phyloP scores from a whole-genome alignment of 1,139 yeast species.

The Kurtzmaniella quercitrusa region DNA sequence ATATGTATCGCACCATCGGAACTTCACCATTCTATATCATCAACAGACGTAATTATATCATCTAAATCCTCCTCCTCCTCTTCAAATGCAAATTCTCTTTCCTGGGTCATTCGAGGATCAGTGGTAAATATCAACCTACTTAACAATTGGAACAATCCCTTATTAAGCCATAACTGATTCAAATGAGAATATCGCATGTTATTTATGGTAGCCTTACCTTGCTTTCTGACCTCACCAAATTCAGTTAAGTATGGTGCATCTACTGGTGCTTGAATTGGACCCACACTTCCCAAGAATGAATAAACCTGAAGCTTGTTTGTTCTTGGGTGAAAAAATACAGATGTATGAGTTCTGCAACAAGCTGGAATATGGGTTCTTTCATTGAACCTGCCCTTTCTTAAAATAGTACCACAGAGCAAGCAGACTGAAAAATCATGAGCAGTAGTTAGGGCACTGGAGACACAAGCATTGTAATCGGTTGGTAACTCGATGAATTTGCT shows the following conservation, averaged over 20 bases:
- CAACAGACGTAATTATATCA: constrained; percentile 5
- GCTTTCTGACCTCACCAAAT: constrained; percentile 64
- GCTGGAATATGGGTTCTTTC: constrained; percentile 20
- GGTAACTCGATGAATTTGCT: constrained; percentile 36
- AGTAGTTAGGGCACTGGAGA: constrained; percentile 20
- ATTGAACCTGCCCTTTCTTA: constrained; percentile 14
- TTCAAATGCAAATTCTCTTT: constrained; percentile 3
- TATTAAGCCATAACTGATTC: constrained; percentile 57
- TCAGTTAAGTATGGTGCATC: constrained; percentile 67
- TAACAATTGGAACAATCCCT: constrained; percentile 39
- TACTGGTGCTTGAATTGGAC: constrained; percentile 27
- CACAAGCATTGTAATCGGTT: constrained; percentile 26
- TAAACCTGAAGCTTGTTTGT: constrained; percentile 33
- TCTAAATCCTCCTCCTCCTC: constrained; percentile 17
- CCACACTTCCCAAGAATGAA: constrained; percentile 22
- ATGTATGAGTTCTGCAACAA: constrained; percentile 24
- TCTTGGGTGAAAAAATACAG: constrained; percentile 43
- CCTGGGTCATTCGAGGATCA: constrained; percentile 4
- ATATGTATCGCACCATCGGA: no score
- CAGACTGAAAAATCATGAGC: constrained; percentile 28
- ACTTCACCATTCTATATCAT: constrained; percentile 6
- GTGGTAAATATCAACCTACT: constrained; percentile 18
- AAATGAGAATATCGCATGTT: constrained; percentile 49
- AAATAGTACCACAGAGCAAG: constrained; percentile 24
- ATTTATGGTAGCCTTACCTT: constrained; percentile 53